These are phyloP conservation scores for Pichia sp. DNA, from an alignment of 1,139 yeast genomes.

Conservation along the genomic window DNA sequence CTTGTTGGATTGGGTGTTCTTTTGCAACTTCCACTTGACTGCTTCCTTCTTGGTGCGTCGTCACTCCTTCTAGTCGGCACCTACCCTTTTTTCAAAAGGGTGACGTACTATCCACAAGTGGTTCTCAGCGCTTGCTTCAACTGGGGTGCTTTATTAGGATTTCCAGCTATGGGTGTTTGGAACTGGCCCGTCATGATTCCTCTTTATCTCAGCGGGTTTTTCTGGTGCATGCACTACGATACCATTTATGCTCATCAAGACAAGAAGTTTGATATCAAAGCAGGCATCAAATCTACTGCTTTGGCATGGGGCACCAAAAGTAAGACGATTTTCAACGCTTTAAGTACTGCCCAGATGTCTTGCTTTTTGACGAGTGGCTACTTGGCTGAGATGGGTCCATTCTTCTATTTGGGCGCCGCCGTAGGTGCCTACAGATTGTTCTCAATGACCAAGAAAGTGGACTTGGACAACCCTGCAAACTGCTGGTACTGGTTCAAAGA, in stretches of 20 bases:
- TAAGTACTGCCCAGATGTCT: conserved; percentile 65
- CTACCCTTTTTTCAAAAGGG: conserved; percentile 89
- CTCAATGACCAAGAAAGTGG: conserved; percentile 62
- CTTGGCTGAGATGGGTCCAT: conserved; percentile 84
- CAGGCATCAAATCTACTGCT: conserved; percentile 94
- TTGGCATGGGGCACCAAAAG: conserved; percentile 84
- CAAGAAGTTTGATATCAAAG: conserved; percentile 75
- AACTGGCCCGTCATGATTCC: conserved; percentile 71
- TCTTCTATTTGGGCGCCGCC: conserved; percentile 63
- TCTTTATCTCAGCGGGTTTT: conserved; percentile 67
- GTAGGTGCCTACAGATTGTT: conserved; percentile 66
- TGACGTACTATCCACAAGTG: conserved; percentile 92
- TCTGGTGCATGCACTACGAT: conserved; percentile 96
- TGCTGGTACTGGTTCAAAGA: conserved; percentile 80
- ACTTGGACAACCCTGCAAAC: conserved; percentile 69
- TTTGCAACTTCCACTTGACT: conserved; percentile 68
- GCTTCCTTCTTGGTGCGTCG: conserved; percentile 77
- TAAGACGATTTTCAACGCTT: conserved; percentile 58
- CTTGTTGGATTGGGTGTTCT: conserved; percentile 72
- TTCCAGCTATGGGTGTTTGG: conserved; percentile 92
- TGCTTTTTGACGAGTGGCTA: conserved; percentile 67
- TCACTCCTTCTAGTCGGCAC: conserved; percentile 77
- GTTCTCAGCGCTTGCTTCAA: conserved; percentile 78
- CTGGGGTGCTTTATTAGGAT: conserved; percentile 94
- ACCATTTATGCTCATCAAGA: conserved; percentile 98